Percentiles rank a stretch among this genome's conserved stretches.
Conservation (phyloP, 2,329 filamentous ascomycete species). For the Clarireedia hainanense region DNA sequence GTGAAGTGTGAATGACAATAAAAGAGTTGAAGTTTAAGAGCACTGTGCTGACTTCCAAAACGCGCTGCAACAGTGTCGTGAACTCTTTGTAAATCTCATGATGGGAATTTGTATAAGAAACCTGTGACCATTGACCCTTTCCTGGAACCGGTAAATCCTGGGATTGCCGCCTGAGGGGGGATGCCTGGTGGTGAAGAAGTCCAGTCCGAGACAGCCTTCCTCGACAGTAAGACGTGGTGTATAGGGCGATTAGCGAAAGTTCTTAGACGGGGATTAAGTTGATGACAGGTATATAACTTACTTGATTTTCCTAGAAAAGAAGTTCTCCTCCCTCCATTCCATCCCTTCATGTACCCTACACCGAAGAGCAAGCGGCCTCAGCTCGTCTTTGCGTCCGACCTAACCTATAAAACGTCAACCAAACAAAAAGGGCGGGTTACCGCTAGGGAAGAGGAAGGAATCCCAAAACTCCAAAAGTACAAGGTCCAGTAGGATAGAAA, state of each 20-base stretch:
- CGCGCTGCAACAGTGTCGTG: conserved; percentile 4
- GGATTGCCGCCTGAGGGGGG: not conserved
- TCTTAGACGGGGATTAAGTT: not conserved
- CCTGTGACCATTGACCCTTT: conserved; percentile 5
- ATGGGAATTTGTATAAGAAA: not conserved
- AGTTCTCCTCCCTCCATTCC: not conserved
- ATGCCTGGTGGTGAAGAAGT: not conserved
- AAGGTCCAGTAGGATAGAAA: not conserved
- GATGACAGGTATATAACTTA: not conserved
- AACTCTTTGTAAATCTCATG: not conserved
- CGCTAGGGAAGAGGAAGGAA: too few species aligned
- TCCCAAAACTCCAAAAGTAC: not conserved
- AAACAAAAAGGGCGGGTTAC: not conserved
- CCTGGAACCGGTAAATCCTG: conserved; percentile 2
- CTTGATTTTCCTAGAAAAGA: not conserved
- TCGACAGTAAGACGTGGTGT: not conserved
- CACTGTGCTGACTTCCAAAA: conserved; percentile 5
- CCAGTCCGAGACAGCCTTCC: not conserved
- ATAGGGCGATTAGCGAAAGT: not conserved
- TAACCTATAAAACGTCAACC: conserved; percentile 8
- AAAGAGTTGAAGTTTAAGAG: conserved; percentile 2
- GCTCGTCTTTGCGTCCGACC: conserved; percentile 1
- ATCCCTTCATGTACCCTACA: not conserved
- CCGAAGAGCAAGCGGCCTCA: not conserved
- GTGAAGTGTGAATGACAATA: not conserved